Evolutionary conservation across 2,329 filamentous ascomycete genomes (phyloP).

Genomic region (Annulohypoxylon truncatum): DNA sequence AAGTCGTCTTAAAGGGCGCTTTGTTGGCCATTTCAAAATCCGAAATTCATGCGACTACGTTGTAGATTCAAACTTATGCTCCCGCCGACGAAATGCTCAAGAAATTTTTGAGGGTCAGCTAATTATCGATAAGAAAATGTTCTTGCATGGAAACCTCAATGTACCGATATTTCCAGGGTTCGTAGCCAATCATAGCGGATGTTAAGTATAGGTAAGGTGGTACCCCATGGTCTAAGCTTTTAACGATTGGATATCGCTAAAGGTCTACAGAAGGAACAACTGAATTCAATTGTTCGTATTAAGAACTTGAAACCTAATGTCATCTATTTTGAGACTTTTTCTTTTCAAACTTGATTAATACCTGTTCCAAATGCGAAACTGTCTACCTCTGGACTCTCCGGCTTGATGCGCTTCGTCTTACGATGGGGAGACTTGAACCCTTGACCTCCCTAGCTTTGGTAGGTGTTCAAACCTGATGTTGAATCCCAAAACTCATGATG

Average conservation of each 20-base stretch:
- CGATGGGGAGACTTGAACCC: constrained; percentile 67
- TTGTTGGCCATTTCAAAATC: constrained; percentile 66
- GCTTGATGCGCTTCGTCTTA: constrained; percentile 37
- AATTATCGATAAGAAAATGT: constrained; percentile 43
- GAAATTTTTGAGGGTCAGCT: constrained; percentile 43
- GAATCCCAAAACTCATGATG: constrained; percentile 1
- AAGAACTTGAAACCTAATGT: background rate
- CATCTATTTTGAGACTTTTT: background rate
- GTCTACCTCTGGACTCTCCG: constrained; percentile 10
- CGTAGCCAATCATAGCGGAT: background rate
- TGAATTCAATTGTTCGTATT: background rate
- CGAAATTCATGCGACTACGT: constrained; percentile 6
- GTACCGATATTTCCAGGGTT: background rate
- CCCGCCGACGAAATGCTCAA: constrained; percentile 37
- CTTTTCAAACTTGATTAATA: background rate
- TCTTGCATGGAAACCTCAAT: constrained; percentile 2
- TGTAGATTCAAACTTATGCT: constrained; percentile 9
- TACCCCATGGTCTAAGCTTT: background rate
- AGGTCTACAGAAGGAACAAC: background rate
- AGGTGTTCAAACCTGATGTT: constrained; percentile 40
- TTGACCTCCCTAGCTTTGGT: constrained; percentile 68
- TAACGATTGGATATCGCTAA: background rate
- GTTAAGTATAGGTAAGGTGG: background rate
- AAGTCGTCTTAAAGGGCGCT: constrained; percentile 83
- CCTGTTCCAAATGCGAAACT: background rate